Evolutionary conservation across 208 protist genomes (phyloP).

Genomic region (Histomonas meleagridis): DNA sequence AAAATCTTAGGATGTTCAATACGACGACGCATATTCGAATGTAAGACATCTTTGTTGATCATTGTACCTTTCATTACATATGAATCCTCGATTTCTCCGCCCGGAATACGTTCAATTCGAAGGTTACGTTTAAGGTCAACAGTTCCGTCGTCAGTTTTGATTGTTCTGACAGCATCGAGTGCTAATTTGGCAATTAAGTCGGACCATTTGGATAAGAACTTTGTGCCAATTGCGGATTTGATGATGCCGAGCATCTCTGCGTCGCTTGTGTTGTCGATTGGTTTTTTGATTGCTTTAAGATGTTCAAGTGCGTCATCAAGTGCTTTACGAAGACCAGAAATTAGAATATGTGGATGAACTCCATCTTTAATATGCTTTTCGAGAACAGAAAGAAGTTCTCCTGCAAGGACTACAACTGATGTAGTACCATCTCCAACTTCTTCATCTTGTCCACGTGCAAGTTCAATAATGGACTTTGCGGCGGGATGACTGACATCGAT

Average conservation of each 20-base stretch:
- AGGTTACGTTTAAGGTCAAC: conserved; percentile 67
- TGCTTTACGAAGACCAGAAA: conserved; percentile 80
- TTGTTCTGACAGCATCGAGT: conserved; percentile 84
- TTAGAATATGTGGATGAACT: conserved; percentile 94
- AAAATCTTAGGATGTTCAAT: conserved; percentile 96
- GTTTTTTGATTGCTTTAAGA: conserved; percentile 71
- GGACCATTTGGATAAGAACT: conserved; percentile 82
- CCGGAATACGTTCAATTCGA: conserved; percentile 89
- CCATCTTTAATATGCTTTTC: conserved; percentile 86
- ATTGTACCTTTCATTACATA: conserved; percentile 91
- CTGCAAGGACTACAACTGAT: conserved; percentile 93
- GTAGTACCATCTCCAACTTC: conserved; percentile 96
- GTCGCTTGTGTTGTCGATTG: conserved; percentile 76
- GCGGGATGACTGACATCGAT: conserved; percentile 98
- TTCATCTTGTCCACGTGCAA: conserved; percentile 81
- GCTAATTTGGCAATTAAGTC: conserved; percentile 89
- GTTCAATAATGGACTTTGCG: conserved; percentile 98
- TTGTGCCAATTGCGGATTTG: conserved; percentile 66
- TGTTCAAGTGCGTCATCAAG: conserved; percentile 78
- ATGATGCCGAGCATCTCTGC: conserved; percentile 53
- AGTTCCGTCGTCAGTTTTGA: conserved; percentile 51
- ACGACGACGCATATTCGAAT: conserved; percentile 82
- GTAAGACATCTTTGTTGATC: conserved; percentile 98
- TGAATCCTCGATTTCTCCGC: conserved; percentile 91
- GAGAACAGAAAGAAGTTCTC: conserved; percentile 85